Base-by-base conservation (phyloP, 352 stramenopile species). In the Pythium myriotylum region DNA sequence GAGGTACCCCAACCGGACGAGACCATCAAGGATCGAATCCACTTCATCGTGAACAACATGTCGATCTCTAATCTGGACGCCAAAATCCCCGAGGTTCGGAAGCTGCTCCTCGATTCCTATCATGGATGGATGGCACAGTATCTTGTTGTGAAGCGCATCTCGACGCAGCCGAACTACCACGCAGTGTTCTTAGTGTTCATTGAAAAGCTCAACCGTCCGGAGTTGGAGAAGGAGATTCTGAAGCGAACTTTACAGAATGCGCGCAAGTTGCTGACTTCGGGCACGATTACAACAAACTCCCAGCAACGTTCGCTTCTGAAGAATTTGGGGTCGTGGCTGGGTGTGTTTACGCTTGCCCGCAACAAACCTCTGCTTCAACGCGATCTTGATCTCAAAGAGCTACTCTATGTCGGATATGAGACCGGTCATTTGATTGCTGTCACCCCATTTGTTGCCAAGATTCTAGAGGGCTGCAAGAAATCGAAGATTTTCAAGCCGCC, bases 21-120 rank as follows among this genome's bases (percentile, higher is more conserved):
- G 66, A 82, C 60, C 20, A 68, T 98, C 46, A 86, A 98, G 54
- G 97, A 99, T 72, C 83, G 96, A n/a, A 97, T 99, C 62, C 96
- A 99, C 72, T 99, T 99, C 65, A 95, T 99, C 19, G 97, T 99
- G 67, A 99, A 99, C 80, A 99, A 99, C 72, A 94, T 99, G 72
- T 98, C 97, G 45, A 94, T 97, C 53, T 96, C 86, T 23, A 99
- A 99, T 70, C 76, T 99, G 20, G 95, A 99, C 50, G 82, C 81
- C 26, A 99, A 99, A 77, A 97, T 98, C 26, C 80, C 94, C 20
- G 96, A 99, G 61, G 82, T 99, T 37, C 96, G 92, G 45, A 94
- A 97, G 39, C 88, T 99, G 67, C 69, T 99, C 23, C 65, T 97
- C 23, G 83, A 92, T 52, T 81, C 86, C 52, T 97, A 98, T 73